phyloP scores from a whole-genome alignment of 78 protist genomes.

The Dictyostelium citrinum region DNA sequence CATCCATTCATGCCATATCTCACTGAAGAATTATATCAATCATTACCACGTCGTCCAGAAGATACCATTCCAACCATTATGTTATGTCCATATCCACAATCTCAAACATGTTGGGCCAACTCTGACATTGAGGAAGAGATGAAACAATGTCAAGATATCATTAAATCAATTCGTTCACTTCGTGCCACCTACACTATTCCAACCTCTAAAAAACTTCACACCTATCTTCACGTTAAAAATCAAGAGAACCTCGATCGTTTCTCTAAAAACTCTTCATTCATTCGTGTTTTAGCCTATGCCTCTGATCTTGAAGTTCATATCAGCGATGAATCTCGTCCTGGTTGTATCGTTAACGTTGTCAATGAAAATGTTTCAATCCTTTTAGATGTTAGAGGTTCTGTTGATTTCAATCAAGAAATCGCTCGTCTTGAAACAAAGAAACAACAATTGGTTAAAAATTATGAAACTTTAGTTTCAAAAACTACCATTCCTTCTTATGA shows the following conservation, averaged over 20 bases:
- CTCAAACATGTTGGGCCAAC: conserved; percentile 20
- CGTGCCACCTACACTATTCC: conserved; percentile 38
- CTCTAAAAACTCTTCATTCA: not conserved
- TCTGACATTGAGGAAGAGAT: conserved; percentile 56
- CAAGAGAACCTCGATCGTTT: not conserved
- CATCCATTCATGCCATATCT: conserved; percentile 99
- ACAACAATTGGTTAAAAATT: not conserved
- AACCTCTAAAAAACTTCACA: conserved; percentile 4
- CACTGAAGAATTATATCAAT: conserved; percentile 97
- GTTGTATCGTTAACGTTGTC: conserved; percentile 24
- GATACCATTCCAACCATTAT: conserved; percentile 72
- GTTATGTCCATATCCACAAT: conserved; percentile 80
- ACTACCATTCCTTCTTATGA: conserved; percentile 37
- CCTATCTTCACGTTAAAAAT: conserved; percentile 33
- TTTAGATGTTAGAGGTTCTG: conserved; percentile 20
- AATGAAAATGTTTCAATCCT: conserved; percentile 27
- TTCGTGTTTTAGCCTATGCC: conserved; percentile 28
- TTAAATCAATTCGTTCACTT: conserved; percentile 59
- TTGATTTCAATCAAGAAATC: conserved; percentile 45
- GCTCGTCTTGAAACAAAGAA: conserved; percentile 10
- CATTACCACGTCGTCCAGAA: conserved; percentile 81
- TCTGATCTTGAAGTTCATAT: not conserved
- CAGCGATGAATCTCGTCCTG: not conserved
- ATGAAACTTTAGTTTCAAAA: conserved; percentile 17
- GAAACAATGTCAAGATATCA: conserved; percentile 45